A percentile compares a stretch with the other conserved stretches of the same genome.
Conservation (phyloP, 306 rosid species). For the Dryas drummondii region DNA sequence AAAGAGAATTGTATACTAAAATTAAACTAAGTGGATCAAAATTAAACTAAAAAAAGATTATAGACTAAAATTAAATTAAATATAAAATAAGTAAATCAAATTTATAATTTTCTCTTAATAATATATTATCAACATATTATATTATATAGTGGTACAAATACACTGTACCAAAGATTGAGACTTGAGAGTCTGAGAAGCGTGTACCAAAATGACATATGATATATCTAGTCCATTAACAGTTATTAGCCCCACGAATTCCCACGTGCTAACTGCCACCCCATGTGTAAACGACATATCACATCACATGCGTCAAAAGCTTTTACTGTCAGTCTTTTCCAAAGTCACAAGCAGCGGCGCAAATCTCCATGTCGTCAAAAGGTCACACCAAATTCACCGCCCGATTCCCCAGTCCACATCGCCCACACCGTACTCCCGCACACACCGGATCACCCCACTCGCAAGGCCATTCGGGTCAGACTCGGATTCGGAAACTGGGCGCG, state of each 20-base stretch:
- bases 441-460: not conserved
- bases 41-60: too few species aligned
- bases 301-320: conserved; percentile 15
- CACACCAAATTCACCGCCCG: not conserved
- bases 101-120: too few species aligned
- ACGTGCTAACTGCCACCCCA: not conserved
- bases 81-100: too few species aligned
- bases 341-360: not conserved
- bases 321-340: not conserved
- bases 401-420: not conserved
- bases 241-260: not conserved
- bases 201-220: too few species aligned
- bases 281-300: conserved; percentile 1
- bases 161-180: too few species aligned
- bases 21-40: too few species aligned
- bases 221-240: too few species aligned
- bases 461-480: not conserved
- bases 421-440: not conserved
- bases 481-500: not conserved
- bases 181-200: too few species aligned
- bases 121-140: too few species aligned
- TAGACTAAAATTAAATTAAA: too few species aligned
- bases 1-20: too few species aligned
- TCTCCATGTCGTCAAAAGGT: not conserved
- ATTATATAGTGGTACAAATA: too few species aligned